Evolutionary conservation across 1,284 basidiomycete species (phyloP).

Genomic region (Mixia osmundae): DNA sequence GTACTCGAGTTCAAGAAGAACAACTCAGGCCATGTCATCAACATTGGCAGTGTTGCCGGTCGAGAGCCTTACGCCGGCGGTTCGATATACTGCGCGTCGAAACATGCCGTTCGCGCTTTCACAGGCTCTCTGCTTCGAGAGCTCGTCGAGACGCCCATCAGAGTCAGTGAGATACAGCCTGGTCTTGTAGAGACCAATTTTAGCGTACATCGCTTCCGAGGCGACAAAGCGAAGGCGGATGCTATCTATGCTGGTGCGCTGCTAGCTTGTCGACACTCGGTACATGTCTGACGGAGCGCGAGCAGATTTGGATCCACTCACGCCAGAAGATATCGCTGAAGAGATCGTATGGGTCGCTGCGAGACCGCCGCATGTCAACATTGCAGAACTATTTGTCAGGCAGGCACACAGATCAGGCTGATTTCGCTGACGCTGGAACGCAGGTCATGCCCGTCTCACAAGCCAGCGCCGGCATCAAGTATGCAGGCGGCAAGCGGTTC

Average conservation of each 20-base stretch:
- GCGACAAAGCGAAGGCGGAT: conserved; percentile 52
- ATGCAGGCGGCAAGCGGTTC: too few relatives aligned
- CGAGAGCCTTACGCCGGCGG: conserved; percentile 77
- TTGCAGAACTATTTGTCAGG: conserved; percentile 9
- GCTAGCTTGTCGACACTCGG: conserved; percentile 1
- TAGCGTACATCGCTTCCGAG: conserved; percentile 63
- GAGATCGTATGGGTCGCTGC: conserved; percentile 91
- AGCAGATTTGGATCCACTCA: conserved; percentile 28
- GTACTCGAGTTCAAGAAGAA: conserved; percentile 75
- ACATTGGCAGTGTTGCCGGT: conserved; percentile 66
- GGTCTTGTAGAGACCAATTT: conserved; percentile 39
- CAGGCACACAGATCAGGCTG: too few relatives aligned
- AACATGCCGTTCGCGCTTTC: conserved; percentile 76
- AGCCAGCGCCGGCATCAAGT: too few relatives aligned
- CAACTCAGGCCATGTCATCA: conserved; percentile 77
- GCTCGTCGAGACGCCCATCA: conserved; percentile 64
- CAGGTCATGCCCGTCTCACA: too few relatives aligned
- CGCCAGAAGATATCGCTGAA: conserved; percentile 69
- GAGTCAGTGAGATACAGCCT: conserved; percentile 76
- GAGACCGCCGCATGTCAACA: conserved; percentile 30
- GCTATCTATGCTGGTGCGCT: conserved; percentile 72
- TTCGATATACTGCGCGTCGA: conserved; percentile 44
- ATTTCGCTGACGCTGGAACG: too few relatives aligned
- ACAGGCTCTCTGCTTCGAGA: conserved; percentile 60
- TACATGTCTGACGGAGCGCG: conserved; percentile 12